A percentile compares a stretch with the other conserved stretches of the same genome.
Conservation (phyloP, 2,329 filamentous ascomycete species). For the Xylaria polymorpha region DNA sequence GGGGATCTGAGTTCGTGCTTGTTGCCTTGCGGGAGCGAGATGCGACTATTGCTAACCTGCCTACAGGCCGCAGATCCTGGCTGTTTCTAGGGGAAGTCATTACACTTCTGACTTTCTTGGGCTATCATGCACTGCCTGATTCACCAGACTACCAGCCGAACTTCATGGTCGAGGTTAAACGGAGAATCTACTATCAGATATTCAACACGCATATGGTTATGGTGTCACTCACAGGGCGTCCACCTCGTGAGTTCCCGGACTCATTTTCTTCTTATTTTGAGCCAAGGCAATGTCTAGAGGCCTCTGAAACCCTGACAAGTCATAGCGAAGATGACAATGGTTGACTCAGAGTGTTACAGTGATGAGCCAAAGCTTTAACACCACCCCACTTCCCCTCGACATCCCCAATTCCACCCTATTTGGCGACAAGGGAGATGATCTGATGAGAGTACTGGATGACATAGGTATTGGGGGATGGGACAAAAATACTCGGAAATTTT, state of each 20-base stretch:
- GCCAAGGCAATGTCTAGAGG: too few species aligned
- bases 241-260: conserved; percentile 43
- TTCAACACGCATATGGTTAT: conserved; percentile 53
- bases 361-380: too few species aligned
- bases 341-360: too few species aligned
- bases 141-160: conserved; percentile 39
- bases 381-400: conserved; percentile 54
- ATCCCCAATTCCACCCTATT: conserved; percentile 53
- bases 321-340: too few species aligned
- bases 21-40: not conserved
- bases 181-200: conserved; percentile 50
- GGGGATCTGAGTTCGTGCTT: conserved; percentile 35
- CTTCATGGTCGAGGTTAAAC: conserved; percentile 45
- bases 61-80: conserved; percentile 46
- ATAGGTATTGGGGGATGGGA: conserved; percentile 56
- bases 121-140: conserved; percentile 58
- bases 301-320: too few species aligned
- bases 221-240: conserved; percentile 57
- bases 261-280: too few species aligned
- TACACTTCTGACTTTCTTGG: conserved; percentile 58
- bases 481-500: conserved; percentile 47
- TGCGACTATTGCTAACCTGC: conserved; percentile 18
- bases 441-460: conserved; percentile 43
- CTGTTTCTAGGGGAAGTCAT: conserved; percentile 44
- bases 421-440: conserved; percentile 44